A percentile compares a stretch with the other conserved stretches of the same genome.
These are phyloP conservation scores for Amphichorda felina DNA, from an alignment of 2,329 filamentous ascomycete genomes.

Conservation along the genomic window DNA sequence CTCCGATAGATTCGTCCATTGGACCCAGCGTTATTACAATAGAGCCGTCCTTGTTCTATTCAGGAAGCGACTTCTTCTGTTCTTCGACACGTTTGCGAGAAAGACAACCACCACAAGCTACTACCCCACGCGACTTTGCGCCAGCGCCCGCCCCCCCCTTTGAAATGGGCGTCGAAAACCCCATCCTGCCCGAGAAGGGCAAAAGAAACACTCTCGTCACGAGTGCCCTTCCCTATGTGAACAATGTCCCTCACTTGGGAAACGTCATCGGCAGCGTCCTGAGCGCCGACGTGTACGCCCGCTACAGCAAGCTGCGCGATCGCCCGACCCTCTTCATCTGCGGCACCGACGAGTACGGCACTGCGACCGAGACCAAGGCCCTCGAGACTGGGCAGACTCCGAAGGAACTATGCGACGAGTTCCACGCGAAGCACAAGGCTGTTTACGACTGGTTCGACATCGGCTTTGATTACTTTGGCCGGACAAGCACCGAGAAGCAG, in stretches of 20 bases:
- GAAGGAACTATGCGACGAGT: conserved; percentile 80
- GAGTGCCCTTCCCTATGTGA: conserved; percentile 74
- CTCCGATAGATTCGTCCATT: too few species aligned
- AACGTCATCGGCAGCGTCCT: conserved; percentile 83
- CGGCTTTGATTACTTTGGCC: conserved; percentile 87
- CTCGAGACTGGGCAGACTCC: conserved; percentile 78
- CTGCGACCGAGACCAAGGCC: conserved; percentile 90
- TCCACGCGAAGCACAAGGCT: conserved; percentile 78
- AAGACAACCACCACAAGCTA: background rate
- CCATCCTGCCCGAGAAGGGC: conserved; percentile 54
- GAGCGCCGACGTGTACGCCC: conserved; percentile 76
- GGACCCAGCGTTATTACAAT: too few species aligned
- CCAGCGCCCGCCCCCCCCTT: too few species aligned
- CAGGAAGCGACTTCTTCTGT: too few species aligned
- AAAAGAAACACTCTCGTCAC: conserved; percentile 86
- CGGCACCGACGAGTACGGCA: conserved; percentile 88
- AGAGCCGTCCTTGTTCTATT: too few species aligned
- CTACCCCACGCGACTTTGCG: too few species aligned
- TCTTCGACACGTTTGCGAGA: background rate
- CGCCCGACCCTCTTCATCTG: conserved; percentile 76
- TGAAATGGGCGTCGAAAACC: conserved; percentile 10
- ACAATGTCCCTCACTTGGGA: conserved; percentile 71
- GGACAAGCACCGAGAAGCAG: conserved; percentile 80
- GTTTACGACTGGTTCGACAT: conserved; percentile 97
- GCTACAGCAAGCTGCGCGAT: conserved; percentile 69